A percentile compares a stretch with the other conserved stretches of the same genome.
Evolutionary conservation across 306 rosid species (phyloP).

Genomic region (Trifolium repens): DNA sequence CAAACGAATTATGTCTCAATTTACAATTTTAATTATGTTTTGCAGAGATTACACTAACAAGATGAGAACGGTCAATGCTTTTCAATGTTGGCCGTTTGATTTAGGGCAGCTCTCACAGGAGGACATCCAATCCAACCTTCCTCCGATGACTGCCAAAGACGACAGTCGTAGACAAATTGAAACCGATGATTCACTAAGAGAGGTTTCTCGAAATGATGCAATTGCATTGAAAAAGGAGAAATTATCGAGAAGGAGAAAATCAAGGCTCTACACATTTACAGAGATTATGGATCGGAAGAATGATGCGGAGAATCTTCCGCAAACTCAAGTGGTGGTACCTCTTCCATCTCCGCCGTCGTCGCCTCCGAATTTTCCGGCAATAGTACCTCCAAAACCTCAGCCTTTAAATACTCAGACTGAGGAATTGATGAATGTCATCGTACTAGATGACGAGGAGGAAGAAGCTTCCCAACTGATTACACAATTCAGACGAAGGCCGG

Average conservation of each 20-base stretch:
- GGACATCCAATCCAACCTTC: slow-evolving; percentile 48
- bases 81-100: slow-evolving; percentile 71
- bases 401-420: background rate
- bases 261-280: background rate
- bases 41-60: slow-evolving; percentile 70
- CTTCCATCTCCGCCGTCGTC: background rate
- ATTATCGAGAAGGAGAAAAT: background rate
- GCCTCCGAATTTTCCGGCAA: background rate
- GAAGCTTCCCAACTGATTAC: background rate
- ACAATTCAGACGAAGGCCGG: background rate
- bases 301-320: background rate
- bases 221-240: background rate
- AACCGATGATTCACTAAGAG: background rate
- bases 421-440: background rate
- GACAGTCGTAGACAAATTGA: no score
- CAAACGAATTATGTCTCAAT: slow-evolving; percentile 2
- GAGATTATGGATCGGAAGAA: background rate
- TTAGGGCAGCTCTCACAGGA: slow-evolving; percentile 18
- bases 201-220: background rate
- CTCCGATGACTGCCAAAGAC: slow-evolving; percentile 56
- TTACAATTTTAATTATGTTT: slow-evolving; percentile 23
- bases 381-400: background rate
- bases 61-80: slow-evolving; percentile 65
- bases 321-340: background rate
- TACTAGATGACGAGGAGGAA: background rate